phyloP scores from a whole-genome alignment of 1,139 yeast genomes.

The Suhomyces anneliseae region DNA sequence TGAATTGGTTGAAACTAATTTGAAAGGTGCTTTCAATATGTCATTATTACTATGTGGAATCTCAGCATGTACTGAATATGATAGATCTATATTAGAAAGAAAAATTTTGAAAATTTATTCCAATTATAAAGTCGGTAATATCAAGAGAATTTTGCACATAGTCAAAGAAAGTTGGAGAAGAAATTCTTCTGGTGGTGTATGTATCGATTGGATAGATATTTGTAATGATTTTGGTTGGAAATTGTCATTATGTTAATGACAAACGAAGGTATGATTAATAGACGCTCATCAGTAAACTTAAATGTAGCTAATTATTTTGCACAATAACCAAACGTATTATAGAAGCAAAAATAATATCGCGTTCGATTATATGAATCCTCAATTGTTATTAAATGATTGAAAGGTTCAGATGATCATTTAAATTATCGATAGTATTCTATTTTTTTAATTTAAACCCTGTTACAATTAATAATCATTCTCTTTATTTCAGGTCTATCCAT shows the following conservation, averaged over 20 bases:
- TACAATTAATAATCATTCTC: too few species aligned
- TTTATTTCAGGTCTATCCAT: too few species aligned
- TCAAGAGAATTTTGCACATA: constrained; percentile 26
- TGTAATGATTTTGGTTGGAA: constrained; percentile 35
- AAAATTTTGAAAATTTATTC: constrained; percentile 21
- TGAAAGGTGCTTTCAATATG: constrained; percentile 31
- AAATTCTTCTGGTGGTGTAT: constrained; percentile 26
- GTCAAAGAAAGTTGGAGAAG: constrained; percentile 31
- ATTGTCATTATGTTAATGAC: constrained; percentile 12
- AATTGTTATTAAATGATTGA: too few species aligned
- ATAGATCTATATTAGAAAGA: constrained; percentile 23
- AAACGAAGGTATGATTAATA: neutral
- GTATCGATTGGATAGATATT: constrained; percentile 36
- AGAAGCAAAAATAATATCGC: too few species aligned
- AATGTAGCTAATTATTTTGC: too few species aligned
- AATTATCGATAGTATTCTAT: too few species aligned
- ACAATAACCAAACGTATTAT: too few species aligned
- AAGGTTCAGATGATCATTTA: too few species aligned
- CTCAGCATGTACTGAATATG: constrained; percentile 26
- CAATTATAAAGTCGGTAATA: constrained; percentile 30
- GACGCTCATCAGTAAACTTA: neutral
- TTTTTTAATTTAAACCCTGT: too few species aligned
- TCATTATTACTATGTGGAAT: constrained; percentile 37
- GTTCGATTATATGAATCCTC: too few species aligned
- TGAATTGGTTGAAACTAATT: constrained; percentile 21